A percentile compares a stretch with the other conserved stretches of the same genome.
Conservation (phyloP, 2,329 filamentous ascomycete species). For the Beauveria medogensis region DNA sequence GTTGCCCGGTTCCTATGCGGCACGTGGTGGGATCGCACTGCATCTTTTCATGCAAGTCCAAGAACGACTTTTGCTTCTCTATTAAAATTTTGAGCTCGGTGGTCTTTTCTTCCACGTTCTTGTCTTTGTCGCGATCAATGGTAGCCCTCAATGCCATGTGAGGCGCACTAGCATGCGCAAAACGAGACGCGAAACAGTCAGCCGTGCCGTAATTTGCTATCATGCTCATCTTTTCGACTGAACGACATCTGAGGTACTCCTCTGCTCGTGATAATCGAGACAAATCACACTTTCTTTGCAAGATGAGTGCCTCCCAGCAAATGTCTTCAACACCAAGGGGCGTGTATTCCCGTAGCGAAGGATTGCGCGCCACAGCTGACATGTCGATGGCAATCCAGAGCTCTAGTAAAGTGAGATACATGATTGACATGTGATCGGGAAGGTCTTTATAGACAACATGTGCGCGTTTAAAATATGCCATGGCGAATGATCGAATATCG, state of each 20-base stretch:
- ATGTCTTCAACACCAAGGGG: constrained; percentile 29
- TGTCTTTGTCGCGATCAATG: not conserved
- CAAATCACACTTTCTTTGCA: constrained; percentile 37
- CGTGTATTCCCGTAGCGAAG: constrained; percentile 37
- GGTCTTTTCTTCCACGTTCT: not conserved
- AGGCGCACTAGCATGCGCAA: not conserved
- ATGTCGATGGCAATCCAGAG: constrained; percentile 52
- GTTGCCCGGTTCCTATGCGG: not conserved
- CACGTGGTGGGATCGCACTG: not conserved
- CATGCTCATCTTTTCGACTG: not conserved
- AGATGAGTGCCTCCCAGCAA: constrained; percentile 32
- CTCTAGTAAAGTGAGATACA: constrained; percentile 47
- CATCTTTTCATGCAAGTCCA: not conserved
- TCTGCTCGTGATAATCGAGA: constrained; percentile 36
- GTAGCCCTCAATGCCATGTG: not conserved
- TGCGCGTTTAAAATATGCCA: constrained; percentile 25
- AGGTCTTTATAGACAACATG: constrained; percentile 25
- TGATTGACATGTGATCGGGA: constrained; percentile 40
- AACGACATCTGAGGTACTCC: constrained; percentile 28
- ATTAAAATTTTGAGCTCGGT: fast-evolving
- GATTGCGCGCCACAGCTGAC: constrained; percentile 28
- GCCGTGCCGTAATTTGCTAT: not conserved
- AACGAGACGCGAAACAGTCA: not conserved
- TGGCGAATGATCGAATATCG: constrained; percentile 22
- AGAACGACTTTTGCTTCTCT: not conserved